Percentiles rank a stretch among this genome's conserved stretches.
These are phyloP conservation scores for Ustilago nuda DNA, from an alignment of 1,284 basidiomycete species.

Conservation along the genomic window DNA sequence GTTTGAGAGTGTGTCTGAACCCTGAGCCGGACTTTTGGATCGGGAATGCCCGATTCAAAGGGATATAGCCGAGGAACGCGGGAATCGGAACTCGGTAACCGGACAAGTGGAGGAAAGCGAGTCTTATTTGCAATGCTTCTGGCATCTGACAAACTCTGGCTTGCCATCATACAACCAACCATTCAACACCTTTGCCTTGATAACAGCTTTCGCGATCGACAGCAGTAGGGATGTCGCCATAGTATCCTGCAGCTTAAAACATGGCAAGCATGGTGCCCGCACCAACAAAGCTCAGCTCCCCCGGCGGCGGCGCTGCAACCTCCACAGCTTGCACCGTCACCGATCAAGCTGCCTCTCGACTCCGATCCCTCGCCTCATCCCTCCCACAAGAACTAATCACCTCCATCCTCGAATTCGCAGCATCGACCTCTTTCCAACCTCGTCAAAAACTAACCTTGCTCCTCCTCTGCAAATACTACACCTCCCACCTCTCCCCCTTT, in stretches of 20 bases:
- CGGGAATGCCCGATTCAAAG: neutral
- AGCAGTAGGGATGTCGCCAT: slow-evolving; percentile 2
- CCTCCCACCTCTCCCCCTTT: slow-evolving; percentile 37
- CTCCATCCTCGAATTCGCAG: slow-evolving; percentile 41
- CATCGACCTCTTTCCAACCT: slow-evolving; percentile 19
- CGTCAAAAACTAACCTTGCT: slow-evolving; percentile 32
- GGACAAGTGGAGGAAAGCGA: slow-evolving; percentile 22
- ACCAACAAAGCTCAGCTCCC: slow-evolving; percentile 28
- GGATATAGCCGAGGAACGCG: neutral
- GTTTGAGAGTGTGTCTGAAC: slow-evolving; percentile 1
- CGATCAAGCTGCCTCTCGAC: slow-evolving; percentile 24
- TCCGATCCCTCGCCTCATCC: slow-evolving; percentile 30
- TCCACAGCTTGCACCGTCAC: neutral
- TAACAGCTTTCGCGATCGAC: too few relatives aligned
- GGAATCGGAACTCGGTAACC: slow-evolving; percentile 4
- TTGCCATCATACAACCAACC: neutral
- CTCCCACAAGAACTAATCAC: slow-evolving; percentile 49
- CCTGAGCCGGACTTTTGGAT: slow-evolving; percentile 3
- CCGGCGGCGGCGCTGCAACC: neutral
- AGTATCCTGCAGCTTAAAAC: neutral
- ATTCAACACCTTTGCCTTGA: too few relatives aligned
- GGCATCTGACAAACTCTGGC: neutral
- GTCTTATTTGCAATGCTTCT: slow-evolving; percentile 5
- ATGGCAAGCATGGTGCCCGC: slow-evolving; percentile 32
- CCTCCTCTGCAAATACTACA: slow-evolving; percentile 41